Evolutionary conservation across 2,329 filamentous ascomycete species (phyloP), one percentile per base, ranked within the genome.

Genomic region (Pseudonectria foliicola): DNA sequence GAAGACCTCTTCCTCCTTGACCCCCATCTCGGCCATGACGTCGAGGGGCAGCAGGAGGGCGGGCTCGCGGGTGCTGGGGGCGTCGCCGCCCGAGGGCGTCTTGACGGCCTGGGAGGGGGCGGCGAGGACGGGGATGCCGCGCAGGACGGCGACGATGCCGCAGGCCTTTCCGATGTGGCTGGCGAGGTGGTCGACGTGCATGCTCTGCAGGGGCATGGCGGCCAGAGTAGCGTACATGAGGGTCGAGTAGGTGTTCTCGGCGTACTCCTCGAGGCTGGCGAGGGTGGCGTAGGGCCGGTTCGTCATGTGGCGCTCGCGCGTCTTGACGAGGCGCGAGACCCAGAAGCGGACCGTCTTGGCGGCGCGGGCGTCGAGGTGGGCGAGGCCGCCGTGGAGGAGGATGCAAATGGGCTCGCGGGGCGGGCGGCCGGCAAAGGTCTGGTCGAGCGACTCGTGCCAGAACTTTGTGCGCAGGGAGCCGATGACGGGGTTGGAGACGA

Each of bases 141-240:
- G 75, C n/a, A 98, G 67, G 0, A 95, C 75, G 1, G 90, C 83
- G 3, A 80, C 73, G 35, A 98, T 95, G 7, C 92, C 92, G 31
- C 80, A 83, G 0, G 92, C 89, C 56, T 98, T 98, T 34, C 92
- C 92, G 38, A 96, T 85, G 59, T 98, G 92, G 35, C 85, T 93
- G 7, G 90, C 90, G 13, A 98, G 70, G 62, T 98, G 92, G 53
- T 98, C 92, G 27, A 88, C 78, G 15, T 89, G 82, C 51, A 95
- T 72, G 1, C 85, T 93, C 8, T 80, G 76, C 52, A 95, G 69
- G 0, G 87, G 84, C 37, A 95, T 64, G 6, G 82, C 72, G 13
- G 86, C 86, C 25, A 96, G 66, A 1, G 84, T 90, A 43, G 93
- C 73, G 58, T 98, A 98, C 62, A 94, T 77, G 29, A 96, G 69